These are phyloP conservation scores for Euphorbia corollata DNA, from an alignment of 441 rosid species.

Conservation along the genomic window DNA sequence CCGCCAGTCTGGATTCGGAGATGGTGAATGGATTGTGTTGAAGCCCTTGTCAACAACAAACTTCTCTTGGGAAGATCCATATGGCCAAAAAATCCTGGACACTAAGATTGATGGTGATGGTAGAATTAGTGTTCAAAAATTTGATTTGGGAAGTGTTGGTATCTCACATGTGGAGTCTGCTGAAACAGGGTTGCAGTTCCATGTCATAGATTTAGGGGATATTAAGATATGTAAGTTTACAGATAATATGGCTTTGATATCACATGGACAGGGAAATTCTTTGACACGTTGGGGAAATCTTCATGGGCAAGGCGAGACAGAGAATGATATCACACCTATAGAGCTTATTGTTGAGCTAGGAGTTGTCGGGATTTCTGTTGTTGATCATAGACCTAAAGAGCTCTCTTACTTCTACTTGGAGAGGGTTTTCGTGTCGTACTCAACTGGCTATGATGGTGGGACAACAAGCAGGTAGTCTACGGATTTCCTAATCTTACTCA, in stretches of 20 bases:
- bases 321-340: conserved; percentile 40
- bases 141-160: conserved; percentile 62
- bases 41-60: conserved; percentile 63
- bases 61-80: conserved; percentile 96
- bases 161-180: conserved; percentile 35
- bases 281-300: conserved; percentile 40
- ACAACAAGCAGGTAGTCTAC: conserved; percentile 98
- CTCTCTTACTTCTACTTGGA: conserved; percentile 71
- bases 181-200: conserved; percentile 53
- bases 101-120: conserved; percentile 45
- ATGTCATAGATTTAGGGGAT: conserved; percentile 62
- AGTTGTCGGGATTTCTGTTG: conserved; percentile 76
- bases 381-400: conserved; percentile 90
- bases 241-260: conserved; percentile 35
- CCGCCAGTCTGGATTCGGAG: conserved; percentile 89
- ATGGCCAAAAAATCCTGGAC: conserved; percentile 79
- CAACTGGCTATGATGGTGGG: conserved; percentile 92
- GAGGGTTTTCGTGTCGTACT: conserved; percentile 73
- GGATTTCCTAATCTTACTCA: too few relatives aligned
- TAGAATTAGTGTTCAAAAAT: conserved; percentile 37
- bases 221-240: conserved; percentile 67
- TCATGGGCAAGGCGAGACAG: conserved; percentile 33
- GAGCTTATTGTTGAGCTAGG: conserved; percentile 90
- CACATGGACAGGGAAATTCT: conserved; percentile 36
- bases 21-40: conserved; percentile 68